A percentile compares a stretch with the other conserved stretches of the same genome.
Evolutionary conservation across 306 rosid species (phyloP).

Genomic region (Malus orientalis): DNA sequence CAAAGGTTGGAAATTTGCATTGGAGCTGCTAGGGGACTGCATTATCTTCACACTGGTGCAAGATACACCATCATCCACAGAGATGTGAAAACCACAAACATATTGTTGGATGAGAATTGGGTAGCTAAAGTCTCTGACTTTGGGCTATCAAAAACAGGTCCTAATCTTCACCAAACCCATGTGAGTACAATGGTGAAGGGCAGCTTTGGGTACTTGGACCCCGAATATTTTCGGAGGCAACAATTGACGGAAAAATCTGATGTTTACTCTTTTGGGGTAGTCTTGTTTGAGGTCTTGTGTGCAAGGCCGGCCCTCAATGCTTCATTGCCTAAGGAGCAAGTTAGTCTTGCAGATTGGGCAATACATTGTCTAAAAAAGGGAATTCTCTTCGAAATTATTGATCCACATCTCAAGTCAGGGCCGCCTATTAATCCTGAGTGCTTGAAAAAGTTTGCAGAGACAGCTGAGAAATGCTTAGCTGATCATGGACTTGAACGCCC

Average conservation of each 20-base stretch:
- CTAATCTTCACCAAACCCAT: constrained; percentile 23
- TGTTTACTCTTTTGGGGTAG: constrained; percentile 44
- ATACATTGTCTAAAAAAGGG: constrained; percentile 13
- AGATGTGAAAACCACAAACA: constrained; percentile 36
- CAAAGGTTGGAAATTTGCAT: constrained; percentile 37
- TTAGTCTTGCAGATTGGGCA: constrained; percentile 41
- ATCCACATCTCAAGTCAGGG: constrained; percentile 24
- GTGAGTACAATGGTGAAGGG: constrained; percentile 42
- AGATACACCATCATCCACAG: constrained; percentile 26
- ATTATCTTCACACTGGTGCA: constrained; percentile 32
- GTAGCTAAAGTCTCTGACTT: constrained; percentile 46
- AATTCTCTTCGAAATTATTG: constrained; percentile 22
- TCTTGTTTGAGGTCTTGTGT: constrained; percentile 39
- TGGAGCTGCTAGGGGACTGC: constrained; percentile 38
- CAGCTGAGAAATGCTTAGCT: constrained; percentile 30
- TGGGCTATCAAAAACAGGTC: constrained; percentile 35
- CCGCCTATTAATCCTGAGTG: constrained; percentile 9
- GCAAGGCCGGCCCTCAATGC: constrained; percentile 39
- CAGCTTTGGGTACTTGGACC: constrained; percentile 46
- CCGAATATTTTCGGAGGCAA: constrained; percentile 34
- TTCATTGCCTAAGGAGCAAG: constrained; percentile 36
- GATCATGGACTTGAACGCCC: constrained; percentile 36
- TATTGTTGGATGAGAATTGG: constrained; percentile 32
- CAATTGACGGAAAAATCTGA: constrained; percentile 35
- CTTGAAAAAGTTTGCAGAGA: constrained; percentile 27